Base-by-base conservation (phyloP, 2,329 filamentous ascomycete genomes). In the Aspergillus chevalieri region DNA sequence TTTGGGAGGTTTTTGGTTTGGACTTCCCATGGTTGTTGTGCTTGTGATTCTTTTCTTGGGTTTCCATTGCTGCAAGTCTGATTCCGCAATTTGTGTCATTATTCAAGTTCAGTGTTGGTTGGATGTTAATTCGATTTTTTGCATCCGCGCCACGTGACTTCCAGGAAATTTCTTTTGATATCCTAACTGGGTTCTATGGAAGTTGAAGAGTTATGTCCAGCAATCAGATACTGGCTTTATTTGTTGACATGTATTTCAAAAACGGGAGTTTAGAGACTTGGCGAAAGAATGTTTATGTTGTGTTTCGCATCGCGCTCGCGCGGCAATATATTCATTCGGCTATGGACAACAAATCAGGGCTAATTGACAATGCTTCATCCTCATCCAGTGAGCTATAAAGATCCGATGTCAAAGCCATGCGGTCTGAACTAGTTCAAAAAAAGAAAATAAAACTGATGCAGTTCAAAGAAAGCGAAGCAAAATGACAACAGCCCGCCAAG, bases 131-230 rank as follows among this genome's bases (percentile, higher is more conserved):
- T 30, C 26, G 26, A 12, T 39, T 39, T 39, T 17, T 39, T 3
- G 36, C 36, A 19, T 19, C n/a, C 19, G 15, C 36, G 36, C 36
- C 44, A 46, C 36, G 44, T 46, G 44, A 46, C 44, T 46, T 46
- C 2, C 17, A 46, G 36, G 38, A 14, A 39, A 9, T 12, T 19
- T 39, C n/a, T 5, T 5, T 30, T 12, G 4, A 30, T 12, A 26
- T 12, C 4, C 4, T 30, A 10, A 5, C 26, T 30, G 26, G 26
- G 26, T 12, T 30, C 5, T 4, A 1, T 30, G 26, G 26, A 30
- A 12, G 9, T 28, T 22, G 21, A 6, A 22, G 21, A 10, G 4
- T 12, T 30, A 30, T 12, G 10, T 12, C 9, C 26, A 30, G 10
- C 12, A 22, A 22, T 6, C 4, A 10, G 24, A 10, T 9, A 12